phyloP scores from a whole-genome alignment of 2,329 filamentous ascomycete species.

The Pseudogymnoascus pannorum region DNA sequence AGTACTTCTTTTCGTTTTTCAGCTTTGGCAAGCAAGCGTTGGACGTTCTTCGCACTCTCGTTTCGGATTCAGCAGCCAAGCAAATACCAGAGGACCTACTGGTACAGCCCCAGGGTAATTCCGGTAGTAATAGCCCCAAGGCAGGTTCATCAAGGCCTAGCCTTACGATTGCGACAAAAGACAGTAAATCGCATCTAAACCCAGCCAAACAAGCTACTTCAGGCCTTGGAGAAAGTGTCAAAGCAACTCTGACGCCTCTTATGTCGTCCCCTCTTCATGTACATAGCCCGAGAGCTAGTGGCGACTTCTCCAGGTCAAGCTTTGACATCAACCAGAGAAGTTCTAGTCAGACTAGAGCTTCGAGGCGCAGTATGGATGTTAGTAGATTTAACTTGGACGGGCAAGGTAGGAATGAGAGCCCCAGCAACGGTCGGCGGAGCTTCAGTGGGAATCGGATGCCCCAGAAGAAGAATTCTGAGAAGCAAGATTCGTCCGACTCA shows the following conservation, averaged over 20 bases:
- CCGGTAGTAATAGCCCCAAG: constrained; percentile 19
- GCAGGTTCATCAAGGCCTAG: constrained; percentile 19
- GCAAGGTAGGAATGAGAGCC: constrained; percentile 49
- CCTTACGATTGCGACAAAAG: constrained; percentile 18
- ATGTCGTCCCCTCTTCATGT: constrained; percentile 21
- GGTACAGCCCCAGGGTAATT: constrained; percentile 13
- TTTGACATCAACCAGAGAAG: constrained; percentile 49
- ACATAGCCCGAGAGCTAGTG: constrained; percentile 48
- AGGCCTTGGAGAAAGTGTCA: constrained; percentile 47
- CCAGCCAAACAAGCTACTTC: constrained; percentile 22
- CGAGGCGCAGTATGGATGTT: constrained; percentile 44
- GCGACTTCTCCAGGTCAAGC: constrained; percentile 45
- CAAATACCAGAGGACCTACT: constrained; percentile 27
- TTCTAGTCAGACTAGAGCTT: constrained; percentile 35
- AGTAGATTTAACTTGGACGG: constrained; percentile 37
- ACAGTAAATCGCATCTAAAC: constrained; percentile 15
- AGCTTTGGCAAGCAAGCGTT: constrained; percentile 77
- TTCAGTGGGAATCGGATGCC: constrained; percentile 41
- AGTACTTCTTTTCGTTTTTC: constrained; percentile 98
- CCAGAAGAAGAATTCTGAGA: constrained; percentile 45
- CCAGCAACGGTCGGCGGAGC: constrained; percentile 51
- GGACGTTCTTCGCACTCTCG: constrained; percentile 52
- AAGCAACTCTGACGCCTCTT: constrained; percentile 50
- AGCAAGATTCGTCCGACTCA: constrained; percentile 63
- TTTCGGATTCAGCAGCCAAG: constrained; percentile 28